Conservation (phyloP, 2,329 filamentous ascomycete genomes). For the Cyanodermella asteris region DNA sequence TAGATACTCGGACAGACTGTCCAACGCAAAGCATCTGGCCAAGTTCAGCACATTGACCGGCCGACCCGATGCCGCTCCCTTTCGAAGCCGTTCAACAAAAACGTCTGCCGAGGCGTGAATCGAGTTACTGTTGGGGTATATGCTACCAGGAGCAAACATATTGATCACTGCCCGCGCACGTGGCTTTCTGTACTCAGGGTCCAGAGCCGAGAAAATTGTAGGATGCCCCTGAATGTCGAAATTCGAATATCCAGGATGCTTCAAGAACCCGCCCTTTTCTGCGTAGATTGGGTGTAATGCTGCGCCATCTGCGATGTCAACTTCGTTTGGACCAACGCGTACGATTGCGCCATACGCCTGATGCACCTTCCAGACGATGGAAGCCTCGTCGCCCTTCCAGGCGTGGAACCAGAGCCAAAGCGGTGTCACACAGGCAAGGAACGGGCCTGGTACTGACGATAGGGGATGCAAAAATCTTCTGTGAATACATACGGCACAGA, state of each 20-base stretch:
- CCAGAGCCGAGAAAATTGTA: constrained; percentile 30
- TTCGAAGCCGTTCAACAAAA: constrained; percentile 20
- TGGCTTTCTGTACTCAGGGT: constrained; percentile 18
- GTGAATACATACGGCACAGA: constrained; percentile 10
- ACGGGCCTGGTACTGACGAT: constrained; percentile 18
- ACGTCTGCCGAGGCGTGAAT: constrained; percentile 21
- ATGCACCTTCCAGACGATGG: constrained; percentile 12
- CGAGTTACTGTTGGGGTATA: constrained; percentile 18
- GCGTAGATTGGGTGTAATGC: constrained; percentile 29
- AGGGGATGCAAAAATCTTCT: constrained; percentile 18
- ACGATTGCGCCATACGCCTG: constrained; percentile 15
- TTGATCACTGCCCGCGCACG: constrained; percentile 28
- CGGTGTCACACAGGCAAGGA: constrained; percentile 13
- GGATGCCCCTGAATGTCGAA: constrained; percentile 34
- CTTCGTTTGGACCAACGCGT: constrained; percentile 16
- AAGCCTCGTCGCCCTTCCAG: constrained; percentile 15
- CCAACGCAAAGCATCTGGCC: constrained; percentile 27
- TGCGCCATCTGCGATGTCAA: constrained; percentile 22
- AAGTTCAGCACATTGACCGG: constrained; percentile 28
- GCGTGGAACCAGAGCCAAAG: constrained; percentile 12
- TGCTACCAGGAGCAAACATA: constrained; percentile 26
- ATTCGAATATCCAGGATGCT: constrained; percentile 29
- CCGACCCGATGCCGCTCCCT: constrained; percentile 10
- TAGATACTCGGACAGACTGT: constrained; percentile 31
- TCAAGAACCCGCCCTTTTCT: constrained; percentile 29